A percentile compares a stretch with the other conserved stretches of the same genome.
Conservation (phyloP, 257 asterid genomes). For the Plantago elongata region DNA sequence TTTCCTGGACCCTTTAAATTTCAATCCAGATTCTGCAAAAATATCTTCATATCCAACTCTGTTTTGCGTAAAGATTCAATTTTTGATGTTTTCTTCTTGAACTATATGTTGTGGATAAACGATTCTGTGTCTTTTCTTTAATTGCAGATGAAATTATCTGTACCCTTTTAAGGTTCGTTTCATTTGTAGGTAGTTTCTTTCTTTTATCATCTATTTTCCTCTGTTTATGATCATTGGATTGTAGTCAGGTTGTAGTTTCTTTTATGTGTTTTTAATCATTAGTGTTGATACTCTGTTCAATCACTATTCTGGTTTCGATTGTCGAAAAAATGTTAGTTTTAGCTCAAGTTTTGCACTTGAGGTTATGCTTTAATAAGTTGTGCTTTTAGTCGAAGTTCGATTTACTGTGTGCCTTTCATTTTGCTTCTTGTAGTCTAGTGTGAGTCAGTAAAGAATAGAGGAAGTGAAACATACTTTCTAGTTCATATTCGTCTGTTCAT, state of each 20-base stretch:
- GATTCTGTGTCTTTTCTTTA: constrained; percentile 7
- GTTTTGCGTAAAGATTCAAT: constrained; percentile 12
- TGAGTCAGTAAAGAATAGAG: neutral
- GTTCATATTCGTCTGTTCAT: neutral
- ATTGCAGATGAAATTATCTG: constrained; percentile 27
- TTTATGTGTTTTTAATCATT: too few species aligned
- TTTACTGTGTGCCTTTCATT: neutral
- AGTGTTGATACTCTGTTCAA: neutral
- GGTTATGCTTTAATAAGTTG: neutral
- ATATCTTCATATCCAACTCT: constrained; percentile 28
- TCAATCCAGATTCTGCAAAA: constrained; percentile 27
- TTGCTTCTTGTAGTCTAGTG: neutral
- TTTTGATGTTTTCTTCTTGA: constrained; percentile 14
- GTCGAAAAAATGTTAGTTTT: neutral
- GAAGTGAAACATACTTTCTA: neutral
- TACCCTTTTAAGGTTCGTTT: constrained; percentile 34
- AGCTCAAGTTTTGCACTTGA: neutral
- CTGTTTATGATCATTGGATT: neutral
- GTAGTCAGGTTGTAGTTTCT: too few species aligned
- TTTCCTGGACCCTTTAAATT: constrained; percentile 45
- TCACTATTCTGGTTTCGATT: constrained; percentile 1
- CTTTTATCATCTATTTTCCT: neutral
- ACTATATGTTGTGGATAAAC: neutral
- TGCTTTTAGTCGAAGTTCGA: neutral
- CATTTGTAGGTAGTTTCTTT: neutral